Percentiles rank a stretch among this genome's conserved stretches.
Conservation (phyloP, 2,329 filamentous ascomycete genomes). For the Colletotrichum sp. region DNA sequence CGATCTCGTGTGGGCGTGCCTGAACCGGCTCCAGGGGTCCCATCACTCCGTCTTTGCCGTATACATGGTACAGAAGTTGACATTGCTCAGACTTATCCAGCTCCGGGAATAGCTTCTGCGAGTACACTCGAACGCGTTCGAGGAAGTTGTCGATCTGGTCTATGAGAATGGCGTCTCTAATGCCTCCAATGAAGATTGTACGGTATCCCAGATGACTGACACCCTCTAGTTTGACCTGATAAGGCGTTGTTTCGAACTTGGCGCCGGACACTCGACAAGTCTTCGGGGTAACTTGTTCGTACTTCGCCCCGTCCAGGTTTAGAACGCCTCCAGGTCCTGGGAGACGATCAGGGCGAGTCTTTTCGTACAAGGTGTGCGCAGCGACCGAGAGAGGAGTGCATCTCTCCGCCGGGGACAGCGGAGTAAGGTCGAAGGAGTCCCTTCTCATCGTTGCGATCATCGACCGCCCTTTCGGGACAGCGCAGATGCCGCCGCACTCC, state of each 20-base stretch:
- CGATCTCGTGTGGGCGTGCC: conserved; percentile 42
- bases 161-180: conserved; percentile 52
- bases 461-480: conserved; percentile 49
- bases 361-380: conserved; percentile 61
- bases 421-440: conserved; percentile 51
- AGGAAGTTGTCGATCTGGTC: conserved; percentile 42
- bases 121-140: conserved; percentile 25
- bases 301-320: conserved; percentile 43
- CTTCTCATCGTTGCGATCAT: conserved; percentile 44
- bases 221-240: conserved; percentile 55
- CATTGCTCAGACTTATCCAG: conserved; percentile 31
- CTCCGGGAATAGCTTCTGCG: conserved; percentile 22
- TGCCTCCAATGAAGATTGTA: conserved; percentile 48
- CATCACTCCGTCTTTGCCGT: conserved; percentile 41
- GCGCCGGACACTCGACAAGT: conserved; percentile 45
- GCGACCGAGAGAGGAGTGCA: conserved; percentile 57
- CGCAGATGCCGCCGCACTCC: conserved; percentile 56
- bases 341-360: conserved; percentile 54
- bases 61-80: conserved; percentile 48
- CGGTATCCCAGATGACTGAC: conserved; percentile 47
- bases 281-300: conserved; percentile 41
- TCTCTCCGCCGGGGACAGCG: conserved; percentile 38
- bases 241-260: conserved; percentile 36
- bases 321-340: conserved; percentile 55
- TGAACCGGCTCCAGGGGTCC: conserved; percentile 26